A percentile compares a stretch with the other conserved stretches of the same genome.
Conservation (phyloP, 83 land plant genomes). For the Thuja plicata region DNA sequence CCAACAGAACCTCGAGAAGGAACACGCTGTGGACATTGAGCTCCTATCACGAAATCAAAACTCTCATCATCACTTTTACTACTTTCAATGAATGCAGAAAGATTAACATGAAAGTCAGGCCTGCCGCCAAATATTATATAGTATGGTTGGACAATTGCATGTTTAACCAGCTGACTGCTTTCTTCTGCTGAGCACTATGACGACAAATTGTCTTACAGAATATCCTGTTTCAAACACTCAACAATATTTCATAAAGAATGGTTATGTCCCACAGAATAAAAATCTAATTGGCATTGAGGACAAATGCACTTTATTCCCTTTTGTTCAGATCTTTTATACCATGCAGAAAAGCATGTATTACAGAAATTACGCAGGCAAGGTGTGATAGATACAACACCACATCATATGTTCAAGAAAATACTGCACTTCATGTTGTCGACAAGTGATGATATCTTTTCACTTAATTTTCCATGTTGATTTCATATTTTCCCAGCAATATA, state of each 20-base stretch:
- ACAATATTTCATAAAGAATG: constrained; percentile 59
- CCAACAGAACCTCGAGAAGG: neutral
- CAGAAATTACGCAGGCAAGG: constrained; percentile 88
- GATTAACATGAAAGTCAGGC: neutral
- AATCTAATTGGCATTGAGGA: constrained; percentile 70
- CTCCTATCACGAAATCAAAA: neutral
- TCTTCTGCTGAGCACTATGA: constrained; percentile 3
- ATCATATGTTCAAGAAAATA: constrained; percentile 76
- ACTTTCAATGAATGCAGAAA: neutral
- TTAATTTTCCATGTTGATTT: constrained; percentile 2
- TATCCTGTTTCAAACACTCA: constrained; percentile 21
- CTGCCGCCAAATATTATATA: neutral
- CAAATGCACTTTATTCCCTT: constrained; percentile 37
- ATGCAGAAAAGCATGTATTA: constrained; percentile 81
- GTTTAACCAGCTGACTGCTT: neutral
- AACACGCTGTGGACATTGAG: neutral
- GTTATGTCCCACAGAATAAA: constrained; percentile 68
- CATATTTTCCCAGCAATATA: too few relatives aligned
- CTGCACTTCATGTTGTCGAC: constrained; percentile 65
- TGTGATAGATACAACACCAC: constrained; percentile 73
- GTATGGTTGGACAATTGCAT: neutral
- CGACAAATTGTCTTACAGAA: constrained; percentile 1
- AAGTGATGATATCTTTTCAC: constrained; percentile 36
- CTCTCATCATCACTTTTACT: constrained; percentile 9
- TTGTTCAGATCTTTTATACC: constrained; percentile 46